phyloP scores from a whole-genome alignment of 1,284 basidiomycete genomes.

The Earliella scabrosa region DNA sequence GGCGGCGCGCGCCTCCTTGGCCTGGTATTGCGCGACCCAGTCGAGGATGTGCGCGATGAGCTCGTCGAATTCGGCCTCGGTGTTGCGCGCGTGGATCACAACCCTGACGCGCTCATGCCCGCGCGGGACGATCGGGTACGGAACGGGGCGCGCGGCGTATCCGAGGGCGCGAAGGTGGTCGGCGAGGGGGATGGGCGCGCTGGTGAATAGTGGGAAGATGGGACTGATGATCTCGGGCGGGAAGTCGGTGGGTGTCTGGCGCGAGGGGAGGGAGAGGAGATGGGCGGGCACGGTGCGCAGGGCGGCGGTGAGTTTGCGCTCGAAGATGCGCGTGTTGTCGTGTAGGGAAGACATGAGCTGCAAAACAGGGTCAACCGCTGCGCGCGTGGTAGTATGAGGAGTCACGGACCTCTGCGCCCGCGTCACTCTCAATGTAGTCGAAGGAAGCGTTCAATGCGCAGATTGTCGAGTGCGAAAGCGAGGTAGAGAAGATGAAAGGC shows the following conservation, averaged over 20 bases:
- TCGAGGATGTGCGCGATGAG: conserved; percentile 35
- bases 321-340: conserved; percentile 8
- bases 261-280: conserved; percentile 4
- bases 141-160: conserved; percentile 75
- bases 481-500: conserved; percentile 86
- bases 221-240: conserved; percentile 41
- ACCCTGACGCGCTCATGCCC: conserved; percentile 78
- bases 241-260: conserved; percentile 3
- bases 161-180: conserved; percentile 59
- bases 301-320: conserved; percentile 2
- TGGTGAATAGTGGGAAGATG: conserved; percentile 83
- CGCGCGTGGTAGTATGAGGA: too few species aligned
- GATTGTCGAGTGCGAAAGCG: conserved; percentile 73
- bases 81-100: conserved; percentile 79
- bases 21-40: conserved; percentile 6
- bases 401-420: conserved; percentile 8
- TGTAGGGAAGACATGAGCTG: conserved; percentile 8
- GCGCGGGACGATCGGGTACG: conserved; percentile 80
- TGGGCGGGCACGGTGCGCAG: conserved; percentile 3
- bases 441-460: conserved; percentile 12
- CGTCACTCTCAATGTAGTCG: conserved; percentile 15
- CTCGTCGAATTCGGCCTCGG: conserved; percentile 56
- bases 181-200: conserved; percentile 68
- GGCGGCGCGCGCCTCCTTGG: not conserved
- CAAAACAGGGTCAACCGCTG: too few species aligned